phyloP scores from a whole-genome alignment of 192 early-diverging fungal genomes.

The Mortierella antarctica region DNA sequence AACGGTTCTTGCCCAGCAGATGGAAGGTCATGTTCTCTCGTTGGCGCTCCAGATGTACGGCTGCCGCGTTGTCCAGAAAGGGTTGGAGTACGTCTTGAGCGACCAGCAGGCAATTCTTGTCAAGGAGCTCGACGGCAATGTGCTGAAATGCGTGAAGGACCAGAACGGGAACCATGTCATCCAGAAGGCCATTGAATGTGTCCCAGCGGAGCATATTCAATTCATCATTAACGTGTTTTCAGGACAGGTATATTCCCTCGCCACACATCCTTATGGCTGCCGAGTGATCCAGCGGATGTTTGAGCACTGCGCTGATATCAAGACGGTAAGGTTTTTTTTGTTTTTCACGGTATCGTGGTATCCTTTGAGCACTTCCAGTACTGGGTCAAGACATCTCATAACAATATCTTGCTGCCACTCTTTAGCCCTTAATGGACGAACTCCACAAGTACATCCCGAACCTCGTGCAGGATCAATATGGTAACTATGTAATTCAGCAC shows the following conservation, averaged over 20 bases:
- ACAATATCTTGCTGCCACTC: not conserved
- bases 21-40: conserved; percentile 95
- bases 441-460: conserved; percentile 91
- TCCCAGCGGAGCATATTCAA: conserved; percentile 90
- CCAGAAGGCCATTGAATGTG: conserved; percentile 98
- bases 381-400: not conserved
- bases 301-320: conserved; percentile 96
- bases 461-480: conserved; percentile 98
- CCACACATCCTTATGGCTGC: conserved; percentile 98
- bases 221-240: conserved; percentile 99
- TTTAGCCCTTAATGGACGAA: conserved; percentile 90
- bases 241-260: conserved; percentile 94
- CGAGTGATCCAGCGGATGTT: conserved; percentile 99
- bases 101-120: conserved; percentile 94
- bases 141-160: conserved; percentile 99
- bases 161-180: conserved; percentile 99
- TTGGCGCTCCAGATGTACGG: conserved; percentile 99
- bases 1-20: conserved; percentile 90
- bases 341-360: not conserved
- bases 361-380: not conserved
- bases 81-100: conserved; percentile 89
- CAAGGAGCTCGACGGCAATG: conserved; percentile 92
- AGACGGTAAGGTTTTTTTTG: conserved; percentile 62
- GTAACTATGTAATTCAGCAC: conserved; percentile 99
- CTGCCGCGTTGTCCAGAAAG: conserved; percentile 98